Conservation (phyloP, 306 rosid species). For the Citrullus mucosospermus region DNA sequence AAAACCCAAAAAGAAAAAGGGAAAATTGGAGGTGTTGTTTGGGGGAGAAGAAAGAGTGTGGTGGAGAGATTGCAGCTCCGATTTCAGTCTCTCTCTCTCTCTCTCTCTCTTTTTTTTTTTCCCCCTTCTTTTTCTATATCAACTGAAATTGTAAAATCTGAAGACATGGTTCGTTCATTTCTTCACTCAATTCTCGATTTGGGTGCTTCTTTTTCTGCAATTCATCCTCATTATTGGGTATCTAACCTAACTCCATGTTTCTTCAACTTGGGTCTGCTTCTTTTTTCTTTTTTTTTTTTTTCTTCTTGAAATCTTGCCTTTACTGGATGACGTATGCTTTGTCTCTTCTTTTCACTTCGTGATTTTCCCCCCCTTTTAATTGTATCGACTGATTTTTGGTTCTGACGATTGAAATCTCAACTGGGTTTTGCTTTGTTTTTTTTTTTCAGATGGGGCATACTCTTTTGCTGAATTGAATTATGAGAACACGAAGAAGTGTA, state of each 20-base stretch:
- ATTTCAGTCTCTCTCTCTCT: not conserved
- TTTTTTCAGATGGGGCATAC: conserved; percentile 18
- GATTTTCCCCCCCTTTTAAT: not conserved
- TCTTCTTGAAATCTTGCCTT: conserved; percentile 13
- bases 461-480: conserved; percentile 18
- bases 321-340: conserved; percentile 2
- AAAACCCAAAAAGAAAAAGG: not conserved
- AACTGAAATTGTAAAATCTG: not conserved
- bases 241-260: conserved; percentile 10
- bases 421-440: conserved; percentile 8
- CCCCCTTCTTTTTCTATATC: too few species aligned
- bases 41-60: not conserved
- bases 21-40: not conserved
- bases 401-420: not conserved
- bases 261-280: conserved; percentile 8
- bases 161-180: conserved; percentile 30
- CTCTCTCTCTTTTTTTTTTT: too few species aligned
- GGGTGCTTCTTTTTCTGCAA: conserved; percentile 33
- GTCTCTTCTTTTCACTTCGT: not conserved
- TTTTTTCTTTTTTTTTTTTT: conserved; percentile 22
- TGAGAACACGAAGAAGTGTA: conserved; percentile 9
- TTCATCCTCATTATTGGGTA: conserved; percentile 35
- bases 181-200: conserved; percentile 32
- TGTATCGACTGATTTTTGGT: not conserved
- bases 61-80: conserved; percentile 20